A percentile compares a stretch with the other conserved stretches of the same genome.
phyloP scores from a whole-genome alignment of 2,329 filamentous ascomycete species.

The Ophiostoma piceae region DNA sequence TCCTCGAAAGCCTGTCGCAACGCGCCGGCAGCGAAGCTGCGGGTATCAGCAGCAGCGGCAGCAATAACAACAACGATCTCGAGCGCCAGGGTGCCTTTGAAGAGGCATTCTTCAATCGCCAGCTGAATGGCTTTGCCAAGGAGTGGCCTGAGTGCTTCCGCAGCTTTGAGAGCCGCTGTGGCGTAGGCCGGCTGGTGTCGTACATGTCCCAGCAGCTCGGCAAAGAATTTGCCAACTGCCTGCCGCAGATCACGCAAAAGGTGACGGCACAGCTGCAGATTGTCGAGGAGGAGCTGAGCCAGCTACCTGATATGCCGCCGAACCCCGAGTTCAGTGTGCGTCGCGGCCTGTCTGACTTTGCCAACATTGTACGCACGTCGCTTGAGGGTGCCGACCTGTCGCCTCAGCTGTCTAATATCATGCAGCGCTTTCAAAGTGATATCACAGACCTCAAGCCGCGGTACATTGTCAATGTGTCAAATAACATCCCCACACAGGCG shows the following conservation, averaged over 20 bases:
- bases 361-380: slow-evolving; percentile 47
- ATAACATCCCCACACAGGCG: background rate
- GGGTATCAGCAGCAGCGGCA: background rate
- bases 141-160: slow-evolving; percentile 49
- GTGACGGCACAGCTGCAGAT: slow-evolving; percentile 44
- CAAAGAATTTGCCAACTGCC: slow-evolving; percentile 48
- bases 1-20: slow-evolving; percentile 20
- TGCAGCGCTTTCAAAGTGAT: slow-evolving; percentile 47
- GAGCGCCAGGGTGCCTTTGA: slow-evolving; percentile 50
- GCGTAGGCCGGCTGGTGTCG: slow-evolving; percentile 48
- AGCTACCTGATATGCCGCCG: slow-evolving; percentile 60
- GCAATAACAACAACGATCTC: slow-evolving; percentile 41
- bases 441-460: slow-evolving; percentile 45
- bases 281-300: slow-evolving; percentile 51
- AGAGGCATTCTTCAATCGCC: slow-evolving; percentile 45
- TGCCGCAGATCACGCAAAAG: slow-evolving; percentile 45
- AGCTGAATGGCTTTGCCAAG: slow-evolving; percentile 29
- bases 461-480: slow-evolving; percentile 37
- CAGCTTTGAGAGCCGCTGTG: slow-evolving; percentile 45
- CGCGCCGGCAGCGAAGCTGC: slow-evolving; percentile 12
- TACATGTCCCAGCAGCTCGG: slow-evolving; percentile 51
- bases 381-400: slow-evolving; percentile 45
- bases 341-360: slow-evolving; percentile 54
- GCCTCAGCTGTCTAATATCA: slow-evolving; percentile 42
- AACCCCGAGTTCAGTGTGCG: slow-evolving; percentile 64